phyloP scores from a whole-genome alignment of 225 moss, liverwort and hornwort species.

The Bryoerythrophyllum caledonicum region DNA sequence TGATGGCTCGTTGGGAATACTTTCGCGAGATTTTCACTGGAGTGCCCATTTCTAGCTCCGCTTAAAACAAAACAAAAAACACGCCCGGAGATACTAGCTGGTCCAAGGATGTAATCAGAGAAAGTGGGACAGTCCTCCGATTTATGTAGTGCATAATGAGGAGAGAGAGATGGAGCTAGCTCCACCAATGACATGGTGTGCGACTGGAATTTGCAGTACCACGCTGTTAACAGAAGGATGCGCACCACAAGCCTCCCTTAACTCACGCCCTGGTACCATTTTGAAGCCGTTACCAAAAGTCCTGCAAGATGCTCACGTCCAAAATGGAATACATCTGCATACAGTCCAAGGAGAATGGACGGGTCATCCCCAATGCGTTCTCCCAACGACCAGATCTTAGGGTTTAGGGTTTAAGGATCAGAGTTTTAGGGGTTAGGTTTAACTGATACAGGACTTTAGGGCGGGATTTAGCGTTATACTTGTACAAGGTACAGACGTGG shows the following conservation, averaged over 20 bases:
- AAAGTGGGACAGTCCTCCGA: not conserved
- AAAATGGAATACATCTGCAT: not conserved
- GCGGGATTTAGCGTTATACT: not conserved
- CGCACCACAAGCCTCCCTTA: constrained; percentile 9
- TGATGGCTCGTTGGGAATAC: constrained; percentile 25
- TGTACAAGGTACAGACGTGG: constrained; percentile 29
- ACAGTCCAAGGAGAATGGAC: not conserved
- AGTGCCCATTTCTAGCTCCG: constrained; percentile 32
- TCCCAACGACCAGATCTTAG: too few species aligned
- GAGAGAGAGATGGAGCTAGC: constrained; percentile 18
- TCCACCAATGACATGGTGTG: constrained; percentile 21
- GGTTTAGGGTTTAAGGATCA: too few species aligned
- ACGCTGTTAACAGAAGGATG: constrained; percentile 21
- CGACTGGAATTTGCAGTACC: constrained; percentile 19
- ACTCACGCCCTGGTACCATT: constrained; percentile 16
- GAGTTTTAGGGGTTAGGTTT: too few species aligned
- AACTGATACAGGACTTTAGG: too few species aligned
- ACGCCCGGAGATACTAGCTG: not conserved
- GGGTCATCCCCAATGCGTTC: too few species aligned
- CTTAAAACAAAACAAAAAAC: constrained; percentile 10
- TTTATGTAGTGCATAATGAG: constrained; percentile 20
- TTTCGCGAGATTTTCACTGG: constrained; percentile 39
- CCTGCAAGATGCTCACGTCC: constrained; percentile 5
- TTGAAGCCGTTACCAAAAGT: constrained; percentile 2
- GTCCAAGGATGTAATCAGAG: not conserved